Evolutionary conservation across 139 green algal species (phyloP).

Genomic region (Haematococcus sp.): DNA sequence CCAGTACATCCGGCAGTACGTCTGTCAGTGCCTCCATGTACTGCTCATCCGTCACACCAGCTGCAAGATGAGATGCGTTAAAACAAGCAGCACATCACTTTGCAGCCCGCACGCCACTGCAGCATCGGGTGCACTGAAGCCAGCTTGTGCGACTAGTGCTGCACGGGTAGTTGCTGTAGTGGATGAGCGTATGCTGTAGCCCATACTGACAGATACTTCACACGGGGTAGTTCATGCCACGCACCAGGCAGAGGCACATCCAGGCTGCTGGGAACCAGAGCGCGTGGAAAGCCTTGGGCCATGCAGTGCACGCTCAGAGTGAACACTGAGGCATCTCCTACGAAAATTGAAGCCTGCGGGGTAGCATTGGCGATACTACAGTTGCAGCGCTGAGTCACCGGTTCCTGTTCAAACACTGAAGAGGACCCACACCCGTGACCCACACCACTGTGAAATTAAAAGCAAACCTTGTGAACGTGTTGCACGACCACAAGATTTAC

Average conservation of each 20-base stretch:
- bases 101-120: too few species aligned
- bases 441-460: too few species aligned
- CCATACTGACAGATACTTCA: conserved; percentile 17
- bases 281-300: conserved; percentile 44
- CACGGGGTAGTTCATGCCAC: too few species aligned
- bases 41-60: conserved; percentile 15
- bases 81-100: too few species aligned
- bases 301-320: conserved; percentile 61
- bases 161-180: too few species aligned
- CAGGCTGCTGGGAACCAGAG: conserved; percentile 24
- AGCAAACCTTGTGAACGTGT: too few species aligned
- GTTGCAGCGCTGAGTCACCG: background rate
- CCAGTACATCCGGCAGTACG: conserved; percentile 47
- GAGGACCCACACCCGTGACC: too few species aligned
- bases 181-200: too few species aligned
- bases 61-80: conserved; percentile 16
- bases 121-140: too few species aligned
- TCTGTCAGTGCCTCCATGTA: conserved; percentile 31
- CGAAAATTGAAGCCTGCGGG: conserved; percentile 6
- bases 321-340: conserved; percentile 45
- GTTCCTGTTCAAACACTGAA: background rate
- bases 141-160: too few species aligned
- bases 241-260: conserved; percentile 40
- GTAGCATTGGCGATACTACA: background rate
- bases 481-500: too few species aligned